These are phyloP conservation scores for Puccinia novopanici DNA, from an alignment of 1,284 basidiomycete genomes.

Conservation along the genomic window DNA sequence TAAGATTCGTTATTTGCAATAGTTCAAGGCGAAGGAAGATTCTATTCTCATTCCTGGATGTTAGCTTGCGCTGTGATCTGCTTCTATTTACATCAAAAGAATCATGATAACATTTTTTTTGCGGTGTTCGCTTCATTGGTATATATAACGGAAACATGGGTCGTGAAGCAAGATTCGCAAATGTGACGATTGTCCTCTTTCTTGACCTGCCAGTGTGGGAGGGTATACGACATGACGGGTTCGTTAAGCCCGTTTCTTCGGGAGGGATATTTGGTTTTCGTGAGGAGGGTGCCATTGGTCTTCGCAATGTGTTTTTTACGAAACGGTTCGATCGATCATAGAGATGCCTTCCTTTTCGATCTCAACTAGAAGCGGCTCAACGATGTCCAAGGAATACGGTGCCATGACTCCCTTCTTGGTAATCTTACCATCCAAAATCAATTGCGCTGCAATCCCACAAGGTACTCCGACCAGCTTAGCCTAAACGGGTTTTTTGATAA, in stretches of 20 bases:
- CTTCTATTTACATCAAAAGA: not conserved
- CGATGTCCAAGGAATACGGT: slow-evolving; percentile 72
- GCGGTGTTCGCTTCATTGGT: no score
- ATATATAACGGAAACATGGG: no score
- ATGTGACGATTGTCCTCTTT: no score
- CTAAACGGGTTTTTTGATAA: not conserved
- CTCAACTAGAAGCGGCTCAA: slow-evolving; percentile 74
- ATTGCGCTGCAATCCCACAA: slow-evolving; percentile 79
- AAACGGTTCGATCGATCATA: slow-evolving; percentile 46
- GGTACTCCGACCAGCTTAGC: slow-evolving; percentile 77
- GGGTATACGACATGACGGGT: no score
- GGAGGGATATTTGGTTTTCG: not conserved
- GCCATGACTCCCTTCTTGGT: slow-evolving; percentile 78
- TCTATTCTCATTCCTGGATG: not conserved
- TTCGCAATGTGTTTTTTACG: not conserved
- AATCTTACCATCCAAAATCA: slow-evolving; percentile 67
- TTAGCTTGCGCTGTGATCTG: not conserved
- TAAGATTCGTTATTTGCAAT: no score
- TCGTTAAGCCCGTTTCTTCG: no score
- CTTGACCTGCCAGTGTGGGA: not conserved
- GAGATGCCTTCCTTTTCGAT: slow-evolving; percentile 78
- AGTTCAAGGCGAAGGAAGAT: no score
- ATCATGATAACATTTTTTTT: not conserved
- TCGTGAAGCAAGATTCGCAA: no score
- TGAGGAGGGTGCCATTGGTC: not conserved